These are phyloP conservation scores for Irpex sp. DNA, from an alignment of 1,284 basidiomycete genomes.

Conservation along the genomic window DNA sequence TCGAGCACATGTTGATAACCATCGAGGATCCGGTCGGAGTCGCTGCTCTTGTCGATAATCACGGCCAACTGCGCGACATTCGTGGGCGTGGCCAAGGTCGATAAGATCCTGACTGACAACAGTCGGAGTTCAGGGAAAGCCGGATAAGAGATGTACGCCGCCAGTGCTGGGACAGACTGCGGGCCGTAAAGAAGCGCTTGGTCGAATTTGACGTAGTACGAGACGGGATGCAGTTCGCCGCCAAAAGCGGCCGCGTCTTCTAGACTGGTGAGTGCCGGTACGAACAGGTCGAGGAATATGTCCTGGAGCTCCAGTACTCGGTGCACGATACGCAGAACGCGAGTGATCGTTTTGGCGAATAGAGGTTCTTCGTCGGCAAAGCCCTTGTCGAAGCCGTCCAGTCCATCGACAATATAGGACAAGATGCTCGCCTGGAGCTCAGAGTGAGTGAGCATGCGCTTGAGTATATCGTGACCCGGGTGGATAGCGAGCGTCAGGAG, in stretches of 20 bases:
- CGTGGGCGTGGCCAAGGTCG: constrained; percentile 57
- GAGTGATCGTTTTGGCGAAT: constrained; percentile 74
- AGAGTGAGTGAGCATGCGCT: constrained; percentile 73
- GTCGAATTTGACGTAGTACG: constrained; percentile 73
- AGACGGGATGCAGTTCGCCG: constrained; percentile 49
- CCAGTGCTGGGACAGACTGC: constrained; percentile 80
- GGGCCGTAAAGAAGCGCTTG: constrained; percentile 77
- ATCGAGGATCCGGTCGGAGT: constrained; percentile 83
- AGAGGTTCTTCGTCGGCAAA: constrained; percentile 64
- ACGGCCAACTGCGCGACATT: constrained; percentile 72
- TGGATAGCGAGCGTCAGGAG: constrained; percentile 63
- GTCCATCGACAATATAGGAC: constrained; percentile 73
- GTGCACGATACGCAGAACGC: constrained; percentile 80
- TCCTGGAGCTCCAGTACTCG: constrained; percentile 85
- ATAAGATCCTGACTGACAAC: constrained; percentile 78
- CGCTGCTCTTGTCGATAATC: constrained; percentile 78
- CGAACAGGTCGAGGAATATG: constrained; percentile 85
- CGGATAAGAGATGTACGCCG: constrained; percentile 76
- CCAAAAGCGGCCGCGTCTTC: constrained; percentile 53
- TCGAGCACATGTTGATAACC: constrained; percentile 75
- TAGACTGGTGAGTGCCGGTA: constrained; percentile 74
- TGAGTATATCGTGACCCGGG: constrained; percentile 87
- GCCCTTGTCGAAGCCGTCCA: constrained; percentile 74
- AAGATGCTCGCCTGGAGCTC: constrained; percentile 71
- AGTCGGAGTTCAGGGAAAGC: constrained; percentile 75